Conservation (phyloP, 176 grass and related monocot species). For the Carex cristatella region DNA sequence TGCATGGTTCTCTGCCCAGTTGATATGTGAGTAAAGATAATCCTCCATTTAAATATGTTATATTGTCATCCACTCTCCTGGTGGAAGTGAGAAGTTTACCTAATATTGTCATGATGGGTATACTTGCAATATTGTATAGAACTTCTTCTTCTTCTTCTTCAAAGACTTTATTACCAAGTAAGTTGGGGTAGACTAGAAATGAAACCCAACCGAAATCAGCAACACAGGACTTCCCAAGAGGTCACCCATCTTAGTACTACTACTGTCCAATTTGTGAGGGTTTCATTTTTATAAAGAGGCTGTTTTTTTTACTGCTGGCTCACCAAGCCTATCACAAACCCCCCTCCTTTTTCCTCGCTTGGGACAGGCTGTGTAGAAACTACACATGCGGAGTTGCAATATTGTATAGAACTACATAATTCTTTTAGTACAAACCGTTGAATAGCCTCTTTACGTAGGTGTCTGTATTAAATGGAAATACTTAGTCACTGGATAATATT, state of each 20-base stretch:
- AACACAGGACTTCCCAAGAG: too few relatives aligned
- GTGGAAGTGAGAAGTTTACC: not conserved
- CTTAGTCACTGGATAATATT: not conserved
- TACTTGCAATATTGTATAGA: not conserved
- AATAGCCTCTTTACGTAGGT: not conserved
- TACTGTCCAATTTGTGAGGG: too few relatives aligned
- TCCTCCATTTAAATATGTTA: not conserved
- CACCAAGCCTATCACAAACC: too few relatives aligned
- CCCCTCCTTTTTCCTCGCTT: too few relatives aligned
- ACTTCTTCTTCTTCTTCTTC: not conserved
- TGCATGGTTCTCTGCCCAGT: slow-evolving; percentile 92
- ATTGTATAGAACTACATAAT: not conserved
- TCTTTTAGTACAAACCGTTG: not conserved
- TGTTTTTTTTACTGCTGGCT: too few relatives aligned
- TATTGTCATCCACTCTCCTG: not conserved
- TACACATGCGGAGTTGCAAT: not conserved
- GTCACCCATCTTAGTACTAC: too few relatives aligned
- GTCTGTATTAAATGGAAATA: not conserved
- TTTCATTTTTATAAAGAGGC: too few relatives aligned
- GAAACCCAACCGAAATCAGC: too few relatives aligned
- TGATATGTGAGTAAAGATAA: slow-evolving; percentile 49
- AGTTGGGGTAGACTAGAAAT: too few relatives aligned
- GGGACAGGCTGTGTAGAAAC: too few relatives aligned
- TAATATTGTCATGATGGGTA: not conserved
- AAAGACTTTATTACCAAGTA: too few relatives aligned